Percentiles rank a stretch among this genome's conserved stretches.
Conservation (phyloP, 306 rosid genomes). For the Cotoneaster glaucophyllus region DNA sequence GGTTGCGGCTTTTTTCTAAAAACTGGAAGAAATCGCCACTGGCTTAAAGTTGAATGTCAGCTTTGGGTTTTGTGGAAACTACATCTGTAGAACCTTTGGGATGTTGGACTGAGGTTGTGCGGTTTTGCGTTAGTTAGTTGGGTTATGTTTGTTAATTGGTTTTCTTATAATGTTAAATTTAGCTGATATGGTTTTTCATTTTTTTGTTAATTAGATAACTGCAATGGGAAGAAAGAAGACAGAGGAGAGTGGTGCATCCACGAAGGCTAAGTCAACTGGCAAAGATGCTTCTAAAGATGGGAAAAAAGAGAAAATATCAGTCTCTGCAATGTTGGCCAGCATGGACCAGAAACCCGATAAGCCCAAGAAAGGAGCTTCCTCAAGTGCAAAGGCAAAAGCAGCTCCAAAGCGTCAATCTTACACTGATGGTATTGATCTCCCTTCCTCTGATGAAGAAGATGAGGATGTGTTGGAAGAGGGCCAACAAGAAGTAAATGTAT, state of each 20-base stretch:
- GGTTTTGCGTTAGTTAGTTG: too few species aligned
- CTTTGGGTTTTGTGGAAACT: too few species aligned
- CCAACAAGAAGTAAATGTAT: conserved; percentile 22
- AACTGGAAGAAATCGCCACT: too few species aligned
- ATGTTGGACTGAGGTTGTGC: too few species aligned
- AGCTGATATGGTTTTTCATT: neutral
- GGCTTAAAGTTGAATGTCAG: neutral
- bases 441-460: conserved; percentile 60
- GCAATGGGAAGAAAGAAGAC: conserved; percentile 22
- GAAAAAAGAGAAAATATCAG: conserved; percentile 17
- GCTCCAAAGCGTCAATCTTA: conserved; percentile 41
- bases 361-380: conserved; percentile 30
- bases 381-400: conserved; percentile 32
- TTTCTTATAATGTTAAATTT: neutral
- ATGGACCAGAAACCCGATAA: conserved; percentile 45
- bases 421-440: conserved; percentile 52
- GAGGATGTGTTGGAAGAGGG: conserved; percentile 12
- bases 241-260: conserved; percentile 12
- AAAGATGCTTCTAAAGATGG: conserved; percentile 8
- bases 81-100: neutral
- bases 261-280: conserved; percentile 6
- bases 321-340: conserved; percentile 27
- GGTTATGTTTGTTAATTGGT: too few species aligned
- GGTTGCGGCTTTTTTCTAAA: too few species aligned
- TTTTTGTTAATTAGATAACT: neutral